Conservation (phyloP, 495 filamentous ascomycete species). For the Neurospora sp. region DNA sequence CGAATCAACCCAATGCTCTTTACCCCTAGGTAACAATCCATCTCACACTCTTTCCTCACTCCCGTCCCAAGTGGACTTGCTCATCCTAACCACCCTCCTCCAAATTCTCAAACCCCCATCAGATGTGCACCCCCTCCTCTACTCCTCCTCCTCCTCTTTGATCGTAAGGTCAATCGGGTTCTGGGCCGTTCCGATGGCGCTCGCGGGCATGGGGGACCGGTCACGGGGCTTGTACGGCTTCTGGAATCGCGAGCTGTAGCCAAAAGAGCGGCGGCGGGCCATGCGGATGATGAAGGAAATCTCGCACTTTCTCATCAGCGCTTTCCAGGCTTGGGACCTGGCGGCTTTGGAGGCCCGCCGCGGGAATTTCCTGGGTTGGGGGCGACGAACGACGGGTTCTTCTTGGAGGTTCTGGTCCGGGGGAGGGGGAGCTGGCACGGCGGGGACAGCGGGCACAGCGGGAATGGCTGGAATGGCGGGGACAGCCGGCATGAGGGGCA, state of each 20-base stretch:
- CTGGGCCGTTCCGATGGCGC: not conserved
- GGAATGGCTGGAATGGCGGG: too few species aligned
- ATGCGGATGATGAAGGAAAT: not conserved
- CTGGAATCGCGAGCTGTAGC: not conserved
- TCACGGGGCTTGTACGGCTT: not conserved
- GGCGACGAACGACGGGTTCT: not conserved
- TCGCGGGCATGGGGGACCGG: not conserved
- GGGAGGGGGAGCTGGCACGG: not conserved
- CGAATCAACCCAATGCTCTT: not conserved
- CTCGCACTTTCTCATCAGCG: not conserved
- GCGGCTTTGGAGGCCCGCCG: not conserved
- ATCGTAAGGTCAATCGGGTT: not conserved
- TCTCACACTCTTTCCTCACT: not conserved
- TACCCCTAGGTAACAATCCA: not conserved
- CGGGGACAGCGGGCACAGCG: too few species aligned
- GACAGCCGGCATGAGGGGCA: too few species aligned
- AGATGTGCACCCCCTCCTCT: too few species aligned
- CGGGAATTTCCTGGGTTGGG: not conserved
- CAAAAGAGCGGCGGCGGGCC: not conserved
- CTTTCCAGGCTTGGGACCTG: not conserved
- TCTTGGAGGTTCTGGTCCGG: not conserved
- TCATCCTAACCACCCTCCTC: not conserved
- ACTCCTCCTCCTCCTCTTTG: not conserved
- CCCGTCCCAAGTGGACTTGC: not conserved
- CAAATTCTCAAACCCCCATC: not conserved